These are phyloP conservation scores for Metschnikowia hibisci DNA, from an alignment of 805 yeast genomes.

Conservation along the genomic window DNA sequence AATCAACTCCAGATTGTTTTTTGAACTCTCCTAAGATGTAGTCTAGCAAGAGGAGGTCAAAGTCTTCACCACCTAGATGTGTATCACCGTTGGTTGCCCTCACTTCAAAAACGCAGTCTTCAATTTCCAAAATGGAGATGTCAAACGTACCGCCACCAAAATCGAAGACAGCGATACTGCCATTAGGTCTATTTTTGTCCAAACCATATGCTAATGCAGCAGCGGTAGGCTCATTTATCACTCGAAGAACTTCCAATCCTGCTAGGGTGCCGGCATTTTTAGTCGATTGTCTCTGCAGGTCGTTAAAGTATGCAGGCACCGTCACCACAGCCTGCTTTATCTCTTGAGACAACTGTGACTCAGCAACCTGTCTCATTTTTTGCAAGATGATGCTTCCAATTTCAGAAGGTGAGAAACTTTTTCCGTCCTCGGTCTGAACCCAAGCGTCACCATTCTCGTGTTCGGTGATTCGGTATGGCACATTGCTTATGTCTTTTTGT, in stretches of 20 bases:
- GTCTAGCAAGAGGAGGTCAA: slow-evolving; percentile 60
- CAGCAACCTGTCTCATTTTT: slow-evolving; percentile 66
- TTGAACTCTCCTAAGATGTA: slow-evolving; percentile 56
- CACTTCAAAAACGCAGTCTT: slow-evolving; percentile 78
- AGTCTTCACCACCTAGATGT: slow-evolving; percentile 84
- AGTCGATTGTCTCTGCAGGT: slow-evolving; percentile 80
- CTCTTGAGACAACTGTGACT: slow-evolving; percentile 35
- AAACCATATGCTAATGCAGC: slow-evolving; percentile 97
- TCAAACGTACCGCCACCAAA: slow-evolving; percentile 87
- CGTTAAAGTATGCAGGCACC: slow-evolving; percentile 82
- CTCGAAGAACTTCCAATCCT: slow-evolving; percentile 73
- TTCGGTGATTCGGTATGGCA: slow-evolving; percentile 61
- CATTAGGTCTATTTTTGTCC: slow-evolving; percentile 51
- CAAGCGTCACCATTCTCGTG: slow-evolving; percentile 68
- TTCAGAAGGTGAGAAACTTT: slow-evolving; percentile 60
- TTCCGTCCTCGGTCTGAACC: slow-evolving; percentile 44
- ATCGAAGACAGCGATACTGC: slow-evolving; percentile 61
- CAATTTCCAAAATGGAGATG: slow-evolving; percentile 72
- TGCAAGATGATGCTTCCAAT: slow-evolving; percentile 62
- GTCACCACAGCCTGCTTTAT: slow-evolving; percentile 75
- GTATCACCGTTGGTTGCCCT: slow-evolving; percentile 82
- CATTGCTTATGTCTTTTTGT: slow-evolving; percentile 58
- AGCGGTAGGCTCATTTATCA: slow-evolving; percentile 79
- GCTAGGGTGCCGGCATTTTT: slow-evolving; percentile 71
- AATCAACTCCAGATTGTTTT: slow-evolving; percentile 49